Conservation (phyloP, 108 stramenopile genomes). For the Conticribra weissflogii region DNA sequence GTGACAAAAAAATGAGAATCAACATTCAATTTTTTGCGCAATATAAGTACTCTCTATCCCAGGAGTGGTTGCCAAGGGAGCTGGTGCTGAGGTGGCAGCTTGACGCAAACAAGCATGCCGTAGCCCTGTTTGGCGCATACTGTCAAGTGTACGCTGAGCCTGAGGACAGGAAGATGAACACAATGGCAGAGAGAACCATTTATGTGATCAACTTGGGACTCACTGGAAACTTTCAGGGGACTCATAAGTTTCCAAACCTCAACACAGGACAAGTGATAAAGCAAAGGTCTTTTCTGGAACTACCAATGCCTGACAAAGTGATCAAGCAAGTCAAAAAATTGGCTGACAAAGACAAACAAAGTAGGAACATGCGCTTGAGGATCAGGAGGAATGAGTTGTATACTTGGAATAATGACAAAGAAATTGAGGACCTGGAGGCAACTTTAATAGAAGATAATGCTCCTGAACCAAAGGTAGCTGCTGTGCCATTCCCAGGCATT, state of each 20-base stretch:
- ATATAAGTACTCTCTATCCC: slow-evolving; percentile 9
- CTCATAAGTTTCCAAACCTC: slow-evolving; percentile 10
- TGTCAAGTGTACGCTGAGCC: slow-evolving; percentile 10
- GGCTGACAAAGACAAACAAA: slow-evolving; percentile 8
- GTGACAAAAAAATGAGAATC: no score
- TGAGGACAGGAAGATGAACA: slow-evolving; percentile 6
- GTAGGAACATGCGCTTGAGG: no score
- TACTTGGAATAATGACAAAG: no score
- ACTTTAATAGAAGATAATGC: no score
- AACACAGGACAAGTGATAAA: background rate
- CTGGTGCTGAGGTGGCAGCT: slow-evolving; percentile 10
- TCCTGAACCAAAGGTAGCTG: no score
- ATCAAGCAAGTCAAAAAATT: background rate
- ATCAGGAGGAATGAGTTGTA: no score
- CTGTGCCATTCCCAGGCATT: no score
- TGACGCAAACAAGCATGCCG: background rate
- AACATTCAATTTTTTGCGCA: no score
- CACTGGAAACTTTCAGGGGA: slow-evolving; percentile 22
- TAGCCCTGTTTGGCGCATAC: background rate
- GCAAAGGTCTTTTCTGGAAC: slow-evolving; percentile 2
- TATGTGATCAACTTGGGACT: slow-evolving; percentile 11
- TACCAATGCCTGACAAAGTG: slow-evolving; percentile 16
- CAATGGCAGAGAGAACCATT: background rate
- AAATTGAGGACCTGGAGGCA: no score
- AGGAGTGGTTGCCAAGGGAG: slow-evolving; percentile 9